Evolutionary conservation across 169 alveolate species (phyloP), one percentile per base, ranked within the genome.

Genomic region (Babesia gibsoni): DNA sequence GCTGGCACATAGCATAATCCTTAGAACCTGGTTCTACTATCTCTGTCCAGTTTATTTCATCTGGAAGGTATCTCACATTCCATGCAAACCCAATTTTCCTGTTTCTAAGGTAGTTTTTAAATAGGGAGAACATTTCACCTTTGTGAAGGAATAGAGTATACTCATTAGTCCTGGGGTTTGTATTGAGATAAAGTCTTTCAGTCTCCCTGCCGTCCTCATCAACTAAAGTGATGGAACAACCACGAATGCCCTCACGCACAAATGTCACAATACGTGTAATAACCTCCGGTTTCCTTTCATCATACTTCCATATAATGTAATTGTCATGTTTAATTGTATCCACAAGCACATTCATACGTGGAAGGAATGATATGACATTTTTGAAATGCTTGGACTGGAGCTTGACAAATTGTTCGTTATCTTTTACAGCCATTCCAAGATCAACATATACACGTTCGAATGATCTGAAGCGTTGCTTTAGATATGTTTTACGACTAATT

Each of bases 81-180:
- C 56, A 27, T 4, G 59, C 36, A 12, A n/a, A 3, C 12, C 72
- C 72, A 61, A 33, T 30, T 30, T 32, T 41, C 46, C 72, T 61
- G 72, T 45, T 61, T 46, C 27, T 5, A 43, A 61, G 18, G 45
- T 61, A 61, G 30, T 41, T 22, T 58, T 61, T 61, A 58, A 61
- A 61, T 29, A 61, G 29, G 16, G 72, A 10, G 25, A 61, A 61
- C 72, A 61, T 61, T 18, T 61, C 72, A 61, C 72, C 72, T 58
- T 61, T 61, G 72, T 61, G 72, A 18, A 61, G 0, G 58, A 61
- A 61, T 16, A 39, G 29, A 3, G 30, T 58, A 58, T 61, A 61
- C 43, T 61, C 72, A 33, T 61, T 45, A 27, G 72, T 61, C 42
- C 46, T 41, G 49, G 72, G 72, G 72, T 61, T 46, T 20, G 58